These are phyloP conservation scores for Neurospora tetraspora DNA, from an alignment of 495 filamentous ascomycete genomes.

Conservation along the genomic window DNA sequence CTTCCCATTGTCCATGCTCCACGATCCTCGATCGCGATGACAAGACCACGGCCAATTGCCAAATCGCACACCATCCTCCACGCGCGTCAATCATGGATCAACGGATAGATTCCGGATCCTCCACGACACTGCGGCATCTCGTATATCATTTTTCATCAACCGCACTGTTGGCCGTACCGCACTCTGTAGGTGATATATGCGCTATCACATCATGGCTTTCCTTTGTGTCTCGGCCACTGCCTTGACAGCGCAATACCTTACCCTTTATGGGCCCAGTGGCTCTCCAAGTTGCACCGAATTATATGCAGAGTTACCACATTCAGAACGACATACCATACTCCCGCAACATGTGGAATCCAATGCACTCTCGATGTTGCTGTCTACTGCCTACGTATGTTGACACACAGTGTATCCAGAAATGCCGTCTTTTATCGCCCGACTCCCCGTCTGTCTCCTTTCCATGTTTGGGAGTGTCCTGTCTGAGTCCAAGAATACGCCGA, in stretches of 20 bases:
- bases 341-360: too few species aligned
- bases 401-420: background rate
- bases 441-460: background rate
- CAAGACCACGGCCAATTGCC: background rate
- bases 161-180: background rate
- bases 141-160: background rate
- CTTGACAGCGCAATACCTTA: background rate
- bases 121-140: background rate
- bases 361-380: too few species aligned
- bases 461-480: background rate
- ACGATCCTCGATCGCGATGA: background rate
- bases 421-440: background rate
- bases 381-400: background rate
- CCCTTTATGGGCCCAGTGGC: too few species aligned
- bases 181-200: background rate
- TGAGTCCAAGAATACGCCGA: background rate
- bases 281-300: background rate
- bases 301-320: background rate
- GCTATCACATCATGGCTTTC: background rate
- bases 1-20: background rate
- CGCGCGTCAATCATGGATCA: background rate
- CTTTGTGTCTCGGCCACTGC: background rate
- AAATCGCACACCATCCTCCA: background rate
- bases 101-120: background rate
- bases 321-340: too few species aligned